Evolutionary conservation across 495 filamentous ascomycete genomes (phyloP).

Genomic region (Podospora appendiculata): DNA sequence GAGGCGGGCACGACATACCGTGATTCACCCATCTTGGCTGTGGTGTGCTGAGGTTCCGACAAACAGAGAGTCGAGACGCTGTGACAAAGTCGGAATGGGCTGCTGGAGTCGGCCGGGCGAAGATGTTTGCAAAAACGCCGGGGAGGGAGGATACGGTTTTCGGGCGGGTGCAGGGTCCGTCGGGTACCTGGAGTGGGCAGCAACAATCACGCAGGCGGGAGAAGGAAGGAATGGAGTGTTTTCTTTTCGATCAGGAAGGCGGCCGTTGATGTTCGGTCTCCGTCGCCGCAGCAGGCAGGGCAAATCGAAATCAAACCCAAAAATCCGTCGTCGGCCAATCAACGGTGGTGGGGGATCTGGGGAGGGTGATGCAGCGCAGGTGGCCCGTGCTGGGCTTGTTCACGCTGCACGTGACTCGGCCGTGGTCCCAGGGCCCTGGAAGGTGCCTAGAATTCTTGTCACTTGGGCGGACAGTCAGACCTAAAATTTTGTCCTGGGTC

Average conservation of each 20-base stretch:
- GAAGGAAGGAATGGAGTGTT: slow-evolving; percentile 3
- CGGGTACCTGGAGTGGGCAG: slow-evolving; percentile 7
- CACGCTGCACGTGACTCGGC: too few relatives aligned
- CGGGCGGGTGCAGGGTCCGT: neutral
- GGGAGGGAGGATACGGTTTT: neutral
- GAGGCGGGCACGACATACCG: slow-evolving; percentile 15
- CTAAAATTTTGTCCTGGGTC: too few relatives aligned
- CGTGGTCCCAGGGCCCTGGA: too few relatives aligned
- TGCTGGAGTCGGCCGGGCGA: too few relatives aligned
- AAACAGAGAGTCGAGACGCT: neutral
- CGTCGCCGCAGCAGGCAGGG: neutral
- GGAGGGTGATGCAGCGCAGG: slow-evolving; percentile 11
- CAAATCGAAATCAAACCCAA: slow-evolving; percentile 20
- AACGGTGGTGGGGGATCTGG: slow-evolving; percentile 22
- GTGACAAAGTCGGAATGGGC: too few relatives aligned
- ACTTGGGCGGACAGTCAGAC: too few relatives aligned
- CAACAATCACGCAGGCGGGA: slow-evolving; percentile 2
- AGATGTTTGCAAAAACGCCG: too few relatives aligned
- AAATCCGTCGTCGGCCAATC: slow-evolving; percentile 26
- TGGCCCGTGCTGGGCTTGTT: slow-evolving; percentile 10
- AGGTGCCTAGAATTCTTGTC: too few relatives aligned
- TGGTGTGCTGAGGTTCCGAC: slow-evolving; percentile 3
- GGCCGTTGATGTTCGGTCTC: slow-evolving; percentile 10
- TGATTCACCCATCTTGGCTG: slow-evolving; percentile 33
- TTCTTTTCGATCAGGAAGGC: slow-evolving; percentile 6